Evolutionary conservation across 1,284 basidiomycete genomes (phyloP).

Genomic region (Mycena citricolor): DNA sequence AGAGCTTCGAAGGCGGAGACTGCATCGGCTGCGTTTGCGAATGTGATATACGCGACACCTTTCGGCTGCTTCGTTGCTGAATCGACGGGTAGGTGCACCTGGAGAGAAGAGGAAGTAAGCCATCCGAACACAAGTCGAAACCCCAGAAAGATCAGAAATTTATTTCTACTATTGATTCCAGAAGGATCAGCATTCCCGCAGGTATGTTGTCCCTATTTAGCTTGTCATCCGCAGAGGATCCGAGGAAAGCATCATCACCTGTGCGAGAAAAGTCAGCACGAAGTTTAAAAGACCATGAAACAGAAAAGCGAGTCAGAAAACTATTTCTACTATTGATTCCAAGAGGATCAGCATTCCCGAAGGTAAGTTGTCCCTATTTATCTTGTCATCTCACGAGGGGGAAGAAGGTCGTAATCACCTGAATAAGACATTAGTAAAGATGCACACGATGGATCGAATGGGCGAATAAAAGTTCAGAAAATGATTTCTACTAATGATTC

Average conservation of each 20-base stretch:
- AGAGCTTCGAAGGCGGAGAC: slow-evolving; percentile 75
- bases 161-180: slow-evolving; percentile 1
- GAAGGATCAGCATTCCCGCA: neutral
- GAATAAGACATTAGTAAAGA: neutral
- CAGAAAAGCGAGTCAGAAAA: slow-evolving; percentile 7
- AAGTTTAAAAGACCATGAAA: neutral
- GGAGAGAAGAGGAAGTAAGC: slow-evolving; percentile 17
- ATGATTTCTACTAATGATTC: slow-evolving; percentile 45
- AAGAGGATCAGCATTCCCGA: slow-evolving; percentile 41
- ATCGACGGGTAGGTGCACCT: slow-evolving; percentile 87
- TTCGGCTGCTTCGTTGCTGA: slow-evolving; percentile 67
- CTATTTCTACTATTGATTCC: slow-evolving; percentile 45
- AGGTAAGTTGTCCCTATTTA: slow-evolving; percentile 47
- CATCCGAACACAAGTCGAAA: neutral
- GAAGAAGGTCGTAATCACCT: too few species aligned
- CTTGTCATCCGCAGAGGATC: too few species aligned
- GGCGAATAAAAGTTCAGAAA: slow-evolving; percentile 32
- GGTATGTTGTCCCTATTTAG: too few species aligned
- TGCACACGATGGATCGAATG: neutral
- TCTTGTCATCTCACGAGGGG: too few species aligned
- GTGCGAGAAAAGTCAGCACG: too few species aligned
- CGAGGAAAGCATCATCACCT: too few species aligned
- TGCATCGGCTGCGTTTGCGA: slow-evolving; percentile 64
- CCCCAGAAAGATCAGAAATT: neutral
- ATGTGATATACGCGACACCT: slow-evolving; percentile 86